Evolutionary conservation across 2,329 filamentous ascomycete species (phyloP).

Genomic region (Cryphonectria radicalis): DNA sequence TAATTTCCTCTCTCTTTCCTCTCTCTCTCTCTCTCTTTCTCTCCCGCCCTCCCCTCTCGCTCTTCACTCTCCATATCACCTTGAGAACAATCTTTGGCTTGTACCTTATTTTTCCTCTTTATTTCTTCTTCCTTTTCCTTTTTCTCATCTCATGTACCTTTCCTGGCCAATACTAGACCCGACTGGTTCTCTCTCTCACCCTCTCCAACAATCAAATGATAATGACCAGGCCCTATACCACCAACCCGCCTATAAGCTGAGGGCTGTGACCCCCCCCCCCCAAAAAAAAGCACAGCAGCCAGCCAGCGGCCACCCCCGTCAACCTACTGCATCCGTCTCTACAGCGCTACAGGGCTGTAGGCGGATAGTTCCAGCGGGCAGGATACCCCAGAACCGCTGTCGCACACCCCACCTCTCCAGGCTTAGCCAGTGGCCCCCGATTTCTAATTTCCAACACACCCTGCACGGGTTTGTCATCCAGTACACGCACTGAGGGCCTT

Average conservation of each 20-base stretch:
- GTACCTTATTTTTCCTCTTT: background rate
- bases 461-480: conserved; percentile 26
- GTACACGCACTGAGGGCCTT: background rate
- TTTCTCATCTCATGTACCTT: background rate
- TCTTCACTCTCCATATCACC: background rate
- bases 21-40: background rate
- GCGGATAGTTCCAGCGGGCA: background rate
- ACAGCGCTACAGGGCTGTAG: background rate
- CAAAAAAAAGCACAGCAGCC: background rate
- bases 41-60: background rate
- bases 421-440: conserved; percentile 7
- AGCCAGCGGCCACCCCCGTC: background rate
- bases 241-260: background rate
- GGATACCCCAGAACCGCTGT: background rate
- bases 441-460: conserved; percentile 21
- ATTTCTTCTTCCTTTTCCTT: background rate
- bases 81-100: background rate
- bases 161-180: background rate
- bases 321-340: background rate
- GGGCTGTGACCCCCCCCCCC: background rate
- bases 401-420: conserved; percentile 5
- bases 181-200: background rate
- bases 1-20: too few species aligned
- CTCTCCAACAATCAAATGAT: background rate
- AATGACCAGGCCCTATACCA: background rate